A percentile compares a stretch with the other conserved stretches of the same genome.
Evolutionary conservation across 2,329 filamentous ascomycete genomes (phyloP).

Genomic region (Periglandula ipomoeae): DNA sequence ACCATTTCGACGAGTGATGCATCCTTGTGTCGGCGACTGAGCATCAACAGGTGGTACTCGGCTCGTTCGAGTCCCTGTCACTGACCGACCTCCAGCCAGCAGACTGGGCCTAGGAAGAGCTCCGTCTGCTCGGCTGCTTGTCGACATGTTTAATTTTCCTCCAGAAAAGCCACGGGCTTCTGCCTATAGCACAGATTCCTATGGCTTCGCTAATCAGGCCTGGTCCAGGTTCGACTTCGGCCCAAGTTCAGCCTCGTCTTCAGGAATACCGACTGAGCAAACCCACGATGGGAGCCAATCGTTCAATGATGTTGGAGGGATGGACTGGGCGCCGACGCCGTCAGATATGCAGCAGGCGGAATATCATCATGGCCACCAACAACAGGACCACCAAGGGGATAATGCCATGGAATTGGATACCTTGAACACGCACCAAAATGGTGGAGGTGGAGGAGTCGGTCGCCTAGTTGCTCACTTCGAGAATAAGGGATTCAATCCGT

Average conservation of each 20-base stretch:
- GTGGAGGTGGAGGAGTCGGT: slow-evolving; percentile 19
- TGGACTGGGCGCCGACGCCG: slow-evolving; percentile 30
- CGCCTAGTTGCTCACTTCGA: slow-evolving; percentile 33
- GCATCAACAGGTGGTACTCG: slow-evolving; percentile 27
- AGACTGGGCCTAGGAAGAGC: slow-evolving; percentile 19
- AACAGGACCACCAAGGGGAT: slow-evolving; percentile 1
- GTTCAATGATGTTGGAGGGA: slow-evolving; percentile 20
- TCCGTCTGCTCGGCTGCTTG: slow-evolving; percentile 22
- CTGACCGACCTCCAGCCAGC: slow-evolving; percentile 25
- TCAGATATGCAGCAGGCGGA: slow-evolving; percentile 20
- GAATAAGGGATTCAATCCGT: slow-evolving; percentile 22
- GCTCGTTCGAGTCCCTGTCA: slow-evolving; percentile 29
- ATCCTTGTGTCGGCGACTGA: slow-evolving; percentile 25
- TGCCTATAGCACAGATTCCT: slow-evolving; percentile 19
- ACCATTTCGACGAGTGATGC: slow-evolving; percentile 27
- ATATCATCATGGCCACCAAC: slow-evolving; percentile 17
- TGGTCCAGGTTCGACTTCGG: slow-evolving; percentile 24
- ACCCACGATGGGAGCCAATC: slow-evolving; percentile 17
- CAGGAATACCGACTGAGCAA: slow-evolving; percentile 14
- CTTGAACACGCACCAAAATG: slow-evolving; percentile 15
- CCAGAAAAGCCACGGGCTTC: slow-evolving; percentile 22
- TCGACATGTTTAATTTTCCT: slow-evolving; percentile 30
- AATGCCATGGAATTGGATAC: slow-evolving; percentile 20
- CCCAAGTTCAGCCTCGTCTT: slow-evolving; percentile 15
- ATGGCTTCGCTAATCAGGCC: slow-evolving; percentile 23